Percentiles rank a stretch among this genome's conserved stretches.
phyloP scores from a whole-genome alignment of 805 yeast genomes.

The Candida stauntonica region DNA sequence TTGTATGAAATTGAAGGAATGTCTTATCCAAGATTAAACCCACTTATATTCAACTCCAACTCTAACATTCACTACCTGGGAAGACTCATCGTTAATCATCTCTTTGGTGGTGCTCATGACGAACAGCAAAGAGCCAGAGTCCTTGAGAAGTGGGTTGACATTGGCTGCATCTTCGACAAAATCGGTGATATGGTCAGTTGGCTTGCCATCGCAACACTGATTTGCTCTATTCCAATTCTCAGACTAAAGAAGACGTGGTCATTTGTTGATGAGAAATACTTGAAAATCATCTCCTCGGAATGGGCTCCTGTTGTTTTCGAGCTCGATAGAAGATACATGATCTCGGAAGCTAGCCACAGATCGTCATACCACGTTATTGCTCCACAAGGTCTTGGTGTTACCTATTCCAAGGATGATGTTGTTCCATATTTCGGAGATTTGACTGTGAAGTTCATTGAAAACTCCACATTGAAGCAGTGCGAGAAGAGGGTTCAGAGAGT shows the following conservation, averaged over 20 bases:
- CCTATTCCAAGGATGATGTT: slow-evolving; percentile 70
- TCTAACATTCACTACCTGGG: slow-evolving; percentile 75
- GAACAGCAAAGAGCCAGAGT: slow-evolving; percentile 50
- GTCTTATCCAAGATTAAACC: slow-evolving; percentile 50
- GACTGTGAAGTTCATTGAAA: slow-evolving; percentile 38
- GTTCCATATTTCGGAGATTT: slow-evolving; percentile 92
- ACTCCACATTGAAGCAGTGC: slow-evolving; percentile 47
- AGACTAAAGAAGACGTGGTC: slow-evolving; percentile 76
- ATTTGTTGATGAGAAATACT: slow-evolving; percentile 51
- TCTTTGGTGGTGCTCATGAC: slow-evolving; percentile 47
- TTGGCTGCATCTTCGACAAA: slow-evolving; percentile 73
- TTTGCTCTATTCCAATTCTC: slow-evolving; percentile 78
- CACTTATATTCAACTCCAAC: slow-evolving; percentile 68
- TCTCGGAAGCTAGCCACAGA: slow-evolving; percentile 51
- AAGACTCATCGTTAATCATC: slow-evolving; percentile 60
- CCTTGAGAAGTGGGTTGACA: slow-evolving; percentile 76
- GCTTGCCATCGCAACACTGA: slow-evolving; percentile 81
- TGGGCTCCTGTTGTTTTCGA: slow-evolving; percentile 95
- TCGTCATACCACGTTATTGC: slow-evolving; percentile 72
- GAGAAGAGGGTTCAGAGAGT: slow-evolving; percentile 65
- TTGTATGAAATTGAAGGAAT: slow-evolving; percentile 43
- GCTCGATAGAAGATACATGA: slow-evolving; percentile 68
- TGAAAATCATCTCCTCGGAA: slow-evolving; percentile 63
- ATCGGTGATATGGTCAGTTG: slow-evolving; percentile 92
- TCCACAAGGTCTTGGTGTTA: slow-evolving; percentile 79